Percentiles rank a stretch among this genome's conserved stretches.
Evolutionary conservation across 1,139 yeast genomes (phyloP).

Genomic region (Magnusiomyces suaveolens): DNA sequence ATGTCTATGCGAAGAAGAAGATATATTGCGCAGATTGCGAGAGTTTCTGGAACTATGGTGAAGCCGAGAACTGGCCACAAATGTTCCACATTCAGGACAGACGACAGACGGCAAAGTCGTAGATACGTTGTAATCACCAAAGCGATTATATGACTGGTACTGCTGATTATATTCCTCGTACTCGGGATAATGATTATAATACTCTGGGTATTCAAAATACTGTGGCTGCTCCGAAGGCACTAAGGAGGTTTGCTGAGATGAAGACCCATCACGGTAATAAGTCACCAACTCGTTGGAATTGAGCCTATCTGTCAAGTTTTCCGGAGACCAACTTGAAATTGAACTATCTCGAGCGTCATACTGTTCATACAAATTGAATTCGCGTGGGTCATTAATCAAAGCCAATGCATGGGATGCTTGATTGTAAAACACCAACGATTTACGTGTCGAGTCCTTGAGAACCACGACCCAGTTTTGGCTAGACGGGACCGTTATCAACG

Average conservation of each 20-base stretch:
- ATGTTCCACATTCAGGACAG: neutral
- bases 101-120: neutral
- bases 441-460: conserved; percentile 25
- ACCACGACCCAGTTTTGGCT: conserved; percentile 27
- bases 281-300: neutral
- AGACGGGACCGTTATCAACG: conserved; percentile 25
- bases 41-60: neutral
- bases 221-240: neutral
- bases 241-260: neutral
- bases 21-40: neutral
- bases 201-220: neutral
- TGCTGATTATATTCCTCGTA: neutral
- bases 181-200: too few species aligned
- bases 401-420: conserved; percentile 24
- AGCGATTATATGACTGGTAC: neutral
- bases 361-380: conserved; percentile 8
- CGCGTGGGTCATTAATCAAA: conserved; percentile 24
- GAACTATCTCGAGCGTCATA: neutral
- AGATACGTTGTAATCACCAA: neutral
- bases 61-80: neutral
- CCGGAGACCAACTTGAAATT: neutral
- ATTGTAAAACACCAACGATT: conserved; percentile 30
- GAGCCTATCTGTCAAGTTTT: neutral
- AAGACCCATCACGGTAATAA: neutral
- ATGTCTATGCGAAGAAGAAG: neutral